These are phyloP conservation scores for Lagerstroemia speciosa DNA, from an alignment of 345 rosid species.

Conservation along the genomic window DNA sequence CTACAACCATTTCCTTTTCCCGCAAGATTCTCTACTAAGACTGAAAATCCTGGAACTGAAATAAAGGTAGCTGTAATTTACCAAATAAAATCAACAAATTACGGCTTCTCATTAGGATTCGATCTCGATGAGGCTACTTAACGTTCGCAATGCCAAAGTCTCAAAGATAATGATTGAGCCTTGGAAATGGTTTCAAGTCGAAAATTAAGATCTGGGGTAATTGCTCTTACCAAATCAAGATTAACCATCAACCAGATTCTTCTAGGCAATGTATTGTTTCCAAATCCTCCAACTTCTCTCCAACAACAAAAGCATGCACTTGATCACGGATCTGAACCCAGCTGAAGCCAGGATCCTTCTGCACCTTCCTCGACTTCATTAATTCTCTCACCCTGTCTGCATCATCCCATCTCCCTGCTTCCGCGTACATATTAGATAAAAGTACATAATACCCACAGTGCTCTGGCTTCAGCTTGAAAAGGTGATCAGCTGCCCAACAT, in stretches of 20 bases:
- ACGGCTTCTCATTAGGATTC: background rate
- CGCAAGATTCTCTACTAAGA: background rate
- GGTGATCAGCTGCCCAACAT: slow-evolving; percentile 40
- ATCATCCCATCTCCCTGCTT: slow-evolving; percentile 48
- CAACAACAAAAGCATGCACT: slow-evolving; percentile 29
- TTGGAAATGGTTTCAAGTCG: background rate
- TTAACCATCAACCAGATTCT: background rate
- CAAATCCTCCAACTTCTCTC: slow-evolving; percentile 18
- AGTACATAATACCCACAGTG: slow-evolving; percentile 38
- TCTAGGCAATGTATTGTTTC: slow-evolving; percentile 13
- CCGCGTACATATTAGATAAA: slow-evolving; percentile 42
- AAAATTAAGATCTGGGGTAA: background rate
- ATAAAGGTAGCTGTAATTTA: background rate
- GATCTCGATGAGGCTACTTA: background rate
- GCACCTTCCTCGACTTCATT: slow-evolving; percentile 40
- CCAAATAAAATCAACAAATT: background rate
- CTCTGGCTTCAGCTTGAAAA: slow-evolving; percentile 42
- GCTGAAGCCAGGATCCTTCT: slow-evolving; percentile 41
- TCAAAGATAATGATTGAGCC: background rate
- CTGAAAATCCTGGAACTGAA: background rate
- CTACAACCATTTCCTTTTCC: background rate
- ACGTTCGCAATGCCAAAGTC: background rate
- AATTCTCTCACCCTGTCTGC: slow-evolving; percentile 31
- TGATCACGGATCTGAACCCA: slow-evolving; percentile 38
- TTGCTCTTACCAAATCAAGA: background rate